Base-by-base conservation (phyloP, 2,329 filamentous ascomycete genomes). In the Cercospora sp. region DNA sequence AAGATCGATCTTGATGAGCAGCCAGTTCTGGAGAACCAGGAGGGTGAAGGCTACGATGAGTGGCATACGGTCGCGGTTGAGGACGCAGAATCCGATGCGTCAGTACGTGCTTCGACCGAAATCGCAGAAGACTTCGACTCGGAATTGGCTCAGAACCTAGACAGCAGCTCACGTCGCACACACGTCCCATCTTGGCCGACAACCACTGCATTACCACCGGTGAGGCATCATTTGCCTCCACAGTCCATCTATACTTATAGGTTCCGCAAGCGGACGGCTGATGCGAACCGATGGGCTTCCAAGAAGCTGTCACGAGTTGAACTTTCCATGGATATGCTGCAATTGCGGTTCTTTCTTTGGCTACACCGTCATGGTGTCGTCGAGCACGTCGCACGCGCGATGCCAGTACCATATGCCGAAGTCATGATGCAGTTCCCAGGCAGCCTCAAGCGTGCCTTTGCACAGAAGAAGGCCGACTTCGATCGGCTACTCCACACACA, bases 221-320 rank as follows among this genome's bases (percentile, higher is more conserved):
- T 61, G 18, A 48, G 42, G 30, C 45, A 58, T 9, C 60, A 66
- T 23, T 26, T 83, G 26, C 78, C 82, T 7, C 82, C 83, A 3
- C 80, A 84, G 63, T 84, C 82, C 3, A 72, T 83, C 28, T 84
- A 82, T 75, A 80, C 82, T 2, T 64, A 73, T 0, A 75, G 78
- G n/a, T 18, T 63, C 8, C 63, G 73, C 13, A 80, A 79, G 16
- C 59, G 68, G 39, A 77, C 74, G 18, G 77, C 78, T 0, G 70
- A 78, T 33, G 68, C 73, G 9, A 75, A 69, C 42, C 72, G 76
- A 39, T 81, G 80, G 72, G 77, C 75, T 0, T 75, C 77, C 65
- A 83, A 83, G 71, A 84, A 84, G 73, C 62, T 82, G 57, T 77
- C 79, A 45, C 77, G 77, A 31, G 78, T 81, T 33, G 79, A 82